Base-by-base conservation (phyloP, 208 protist species). In the Acanthamoeba healyi region DNA sequence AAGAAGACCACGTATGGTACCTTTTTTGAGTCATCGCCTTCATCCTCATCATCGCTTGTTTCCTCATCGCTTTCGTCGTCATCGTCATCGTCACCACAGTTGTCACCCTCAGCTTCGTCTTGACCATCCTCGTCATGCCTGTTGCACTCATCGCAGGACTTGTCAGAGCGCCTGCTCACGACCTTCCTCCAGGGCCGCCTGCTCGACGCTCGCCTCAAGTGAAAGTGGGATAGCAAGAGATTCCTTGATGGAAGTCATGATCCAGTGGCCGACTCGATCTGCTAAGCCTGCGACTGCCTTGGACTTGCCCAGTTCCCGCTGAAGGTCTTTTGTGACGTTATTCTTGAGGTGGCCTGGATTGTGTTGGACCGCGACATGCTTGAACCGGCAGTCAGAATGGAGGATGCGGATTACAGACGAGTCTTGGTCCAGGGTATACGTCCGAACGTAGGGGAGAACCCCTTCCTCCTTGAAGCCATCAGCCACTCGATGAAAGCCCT, bases 221-320 rank as follows among this genome's bases (percentile, higher is more conserved):
- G 1, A 24, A 22, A 17, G 51, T 56, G 12, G 15, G 4, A 6
- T 24, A 56, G 12, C 15, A 56, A 56, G 5, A 14, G 38, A 34
- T 77, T 77, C 12, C 17, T 77, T 77, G 3, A 77, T 42, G 4
- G 67, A 9, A 32, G 67, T 42, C 67, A 77, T 77, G 5, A 77
- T 32, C 67, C 38, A 77, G 17, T 42, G 4, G 14, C 67, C 67
- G 12, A 77, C 32, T 19, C 17, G 32, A 4, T 77, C 67, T 77
- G 67, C 67, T 34, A 77, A 77, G 67, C 67, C 67, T 19, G 9
- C 67, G 14, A 77, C 67, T 22, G 22, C 67, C 22, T 77, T 77
- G 15, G 67, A 77, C 17, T 77, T 1, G 67, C 67, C 67, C 5
- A 77, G 17, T 19, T 24, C 67, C 22, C 17, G 32, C 1, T 77